A percentile compares a stretch with the other conserved stretches of the same genome.
These are phyloP conservation scores for Neofusicoccum cordaticola DNA, from an alignment of 2,329 filamentous ascomycete species.

Conservation along the genomic window DNA sequence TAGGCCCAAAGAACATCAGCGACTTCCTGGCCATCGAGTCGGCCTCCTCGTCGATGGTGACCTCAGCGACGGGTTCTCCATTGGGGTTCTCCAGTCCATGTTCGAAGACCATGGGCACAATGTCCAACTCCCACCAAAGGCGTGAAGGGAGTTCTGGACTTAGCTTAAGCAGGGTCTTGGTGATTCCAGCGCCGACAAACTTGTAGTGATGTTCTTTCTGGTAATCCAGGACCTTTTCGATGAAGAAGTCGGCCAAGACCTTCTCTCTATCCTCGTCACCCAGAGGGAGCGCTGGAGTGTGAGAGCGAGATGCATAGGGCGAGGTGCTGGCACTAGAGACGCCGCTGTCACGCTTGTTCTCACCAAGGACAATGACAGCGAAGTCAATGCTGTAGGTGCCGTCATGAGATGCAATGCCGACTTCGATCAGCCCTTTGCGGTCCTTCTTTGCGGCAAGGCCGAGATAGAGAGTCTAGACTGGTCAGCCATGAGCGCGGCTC, in stretches of 20 bases:
- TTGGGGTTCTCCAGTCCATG: constrained; percentile 20
- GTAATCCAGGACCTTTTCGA: constrained; percentile 58
- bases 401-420: constrained; percentile 70
- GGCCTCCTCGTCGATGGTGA: constrained; percentile 74
- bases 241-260: constrained; percentile 56
- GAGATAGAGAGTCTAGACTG: constrained; percentile 49
- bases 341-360: neutral
- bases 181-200: constrained; percentile 71
- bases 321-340: constrained; percentile 11
- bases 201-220: constrained; percentile 67
- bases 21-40: constrained; percentile 80
- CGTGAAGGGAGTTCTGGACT: constrained; percentile 66
- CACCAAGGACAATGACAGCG: constrained; percentile 56
- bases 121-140: constrained; percentile 74
- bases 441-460: constrained; percentile 59
- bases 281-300: constrained; percentile 8
- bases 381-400: constrained; percentile 74
- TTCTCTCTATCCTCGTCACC: constrained; percentile 20
- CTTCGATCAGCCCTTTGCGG: constrained; percentile 52
- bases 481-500: neutral
- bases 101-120: constrained; percentile 65
- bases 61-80: constrained; percentile 28
- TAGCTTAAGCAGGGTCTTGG: constrained; percentile 55
- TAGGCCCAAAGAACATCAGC: constrained; percentile 72
- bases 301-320: constrained; percentile 20